phyloP scores from a whole-genome alignment of 1,284 basidiomycete species.

The Heliocybe sulcata region DNA sequence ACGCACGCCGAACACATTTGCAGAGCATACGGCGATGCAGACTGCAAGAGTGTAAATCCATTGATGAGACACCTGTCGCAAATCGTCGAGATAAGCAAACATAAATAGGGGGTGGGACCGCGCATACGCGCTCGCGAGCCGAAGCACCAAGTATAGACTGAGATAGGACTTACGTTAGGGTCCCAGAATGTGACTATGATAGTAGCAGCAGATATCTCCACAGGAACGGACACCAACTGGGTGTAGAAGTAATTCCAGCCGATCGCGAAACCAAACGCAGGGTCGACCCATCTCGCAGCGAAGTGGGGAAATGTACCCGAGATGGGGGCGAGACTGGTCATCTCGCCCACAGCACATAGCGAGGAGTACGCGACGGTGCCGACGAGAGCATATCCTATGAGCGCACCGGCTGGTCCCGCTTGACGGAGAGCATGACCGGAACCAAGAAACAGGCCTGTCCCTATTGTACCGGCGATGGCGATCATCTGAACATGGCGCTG shows the following conservation, averaged over 20 bases:
- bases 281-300: constrained; percentile 69
- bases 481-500: constrained; percentile 69
- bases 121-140: constrained; percentile 12
- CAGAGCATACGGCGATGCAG: not conserved
- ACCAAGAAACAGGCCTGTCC: constrained; percentile 79
- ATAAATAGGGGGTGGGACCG: constrained; percentile 39
- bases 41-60: not conserved
- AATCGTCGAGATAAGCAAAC: constrained; percentile 63
- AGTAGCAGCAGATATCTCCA: constrained; percentile 72
- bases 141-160: constrained; percentile 49
- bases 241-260: constrained; percentile 41
- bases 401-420: constrained; percentile 55
- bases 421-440: constrained; percentile 53
- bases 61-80: constrained; percentile 47
- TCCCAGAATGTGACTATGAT: constrained; percentile 81
- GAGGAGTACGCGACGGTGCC: constrained; percentile 60
- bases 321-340: constrained; percentile 66
- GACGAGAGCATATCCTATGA: constrained; percentile 54
- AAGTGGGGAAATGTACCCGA: constrained; percentile 73
- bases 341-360: constrained; percentile 59
- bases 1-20: not conserved
- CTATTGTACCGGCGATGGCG: constrained; percentile 26
- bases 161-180: too few species aligned
- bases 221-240: constrained; percentile 57
- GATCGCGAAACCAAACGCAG: constrained; percentile 54